Conservation (phyloP, 805 yeast genomes). For the Saccharomyces paradoxus region DNA sequence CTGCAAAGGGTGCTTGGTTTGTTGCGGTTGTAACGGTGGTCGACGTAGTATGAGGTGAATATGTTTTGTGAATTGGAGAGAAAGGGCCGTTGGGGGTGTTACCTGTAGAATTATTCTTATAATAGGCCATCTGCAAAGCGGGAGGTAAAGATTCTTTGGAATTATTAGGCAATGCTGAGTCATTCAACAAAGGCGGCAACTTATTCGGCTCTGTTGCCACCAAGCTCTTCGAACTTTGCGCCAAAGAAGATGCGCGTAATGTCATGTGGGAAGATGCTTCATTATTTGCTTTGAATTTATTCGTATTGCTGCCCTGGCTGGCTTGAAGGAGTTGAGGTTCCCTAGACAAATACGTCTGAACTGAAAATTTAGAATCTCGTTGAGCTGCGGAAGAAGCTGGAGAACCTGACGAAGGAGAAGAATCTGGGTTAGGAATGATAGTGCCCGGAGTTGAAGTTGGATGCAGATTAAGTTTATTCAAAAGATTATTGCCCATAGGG, state of each 20-base stretch:
- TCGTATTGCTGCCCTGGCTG: background rate
- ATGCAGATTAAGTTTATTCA: background rate
- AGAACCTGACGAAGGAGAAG: constrained; percentile 5
- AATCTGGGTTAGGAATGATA: constrained; percentile 3
- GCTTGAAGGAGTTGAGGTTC: constrained; percentile 35
- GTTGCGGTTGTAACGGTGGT: background rate
- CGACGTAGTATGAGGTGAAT: constrained; percentile 5
- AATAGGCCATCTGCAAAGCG: constrained; percentile 36
- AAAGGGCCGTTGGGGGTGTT: constrained; percentile 9
- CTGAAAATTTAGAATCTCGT: constrained; percentile 21
- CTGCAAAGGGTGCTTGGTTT: background rate
- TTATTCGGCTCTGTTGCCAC: constrained; percentile 2
- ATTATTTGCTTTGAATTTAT: constrained; percentile 1
- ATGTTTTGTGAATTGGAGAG: constrained; percentile 5
- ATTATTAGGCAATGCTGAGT: constrained; percentile 36
- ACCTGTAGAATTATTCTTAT: constrained; percentile 26
- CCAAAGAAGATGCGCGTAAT: background rate
- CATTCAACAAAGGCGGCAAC: constrained; percentile 33
- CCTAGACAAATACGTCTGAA: constrained; percentile 38
- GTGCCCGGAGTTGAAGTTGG: background rate
- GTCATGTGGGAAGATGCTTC: background rate
- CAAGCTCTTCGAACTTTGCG: constrained; percentile 21
- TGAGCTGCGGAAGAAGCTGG: constrained; percentile 3
- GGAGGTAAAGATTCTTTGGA: constrained; percentile 34
- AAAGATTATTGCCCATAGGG: constrained; percentile 15